Conservation (phyloP, 495 filamentous ascomycete genomes). For the Podospora tetraspora region DNA sequence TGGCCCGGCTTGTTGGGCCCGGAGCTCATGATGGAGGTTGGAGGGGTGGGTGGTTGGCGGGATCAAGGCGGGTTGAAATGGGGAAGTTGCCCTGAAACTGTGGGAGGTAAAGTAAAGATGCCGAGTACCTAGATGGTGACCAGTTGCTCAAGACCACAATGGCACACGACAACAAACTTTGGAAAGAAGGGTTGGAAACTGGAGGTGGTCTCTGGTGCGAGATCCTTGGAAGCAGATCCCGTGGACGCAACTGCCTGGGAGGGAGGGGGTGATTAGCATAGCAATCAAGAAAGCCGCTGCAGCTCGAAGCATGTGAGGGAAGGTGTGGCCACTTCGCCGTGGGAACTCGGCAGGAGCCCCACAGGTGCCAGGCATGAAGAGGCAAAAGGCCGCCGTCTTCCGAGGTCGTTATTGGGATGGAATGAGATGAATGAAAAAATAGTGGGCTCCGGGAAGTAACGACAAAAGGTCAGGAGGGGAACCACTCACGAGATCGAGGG, state of each 20-base stretch:
- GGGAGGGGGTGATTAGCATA: neutral
- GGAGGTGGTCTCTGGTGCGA: neutral
- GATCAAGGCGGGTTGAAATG: neutral
- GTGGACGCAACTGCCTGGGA: neutral
- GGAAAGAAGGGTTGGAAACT: neutral
- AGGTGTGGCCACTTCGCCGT: neutral
- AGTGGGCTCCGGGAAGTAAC: neutral
- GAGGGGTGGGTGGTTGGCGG: neutral
- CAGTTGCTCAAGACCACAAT: neutral
- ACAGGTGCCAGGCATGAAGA: neutral
- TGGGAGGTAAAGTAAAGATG: neutral
- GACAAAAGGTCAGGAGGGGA: conserved; percentile 1
- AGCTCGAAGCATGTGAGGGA: neutral
- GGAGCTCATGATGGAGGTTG: conserved; percentile 41
- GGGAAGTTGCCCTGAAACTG: neutral
- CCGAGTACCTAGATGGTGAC: neutral
- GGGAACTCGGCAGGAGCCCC: neutral
- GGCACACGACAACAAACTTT: neutral
- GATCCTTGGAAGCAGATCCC: neutral
- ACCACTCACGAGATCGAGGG: conserved; percentile 26
- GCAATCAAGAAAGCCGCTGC: neutral
- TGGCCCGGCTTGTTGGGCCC: conserved; percentile 37
- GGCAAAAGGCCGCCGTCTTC: neutral
- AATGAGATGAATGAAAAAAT: neutral
- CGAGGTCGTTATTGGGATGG: neutral